phyloP scores from a whole-genome alignment of 768 basidiomycete genomes.

The Leucosporidium creatinivorum region DNA sequence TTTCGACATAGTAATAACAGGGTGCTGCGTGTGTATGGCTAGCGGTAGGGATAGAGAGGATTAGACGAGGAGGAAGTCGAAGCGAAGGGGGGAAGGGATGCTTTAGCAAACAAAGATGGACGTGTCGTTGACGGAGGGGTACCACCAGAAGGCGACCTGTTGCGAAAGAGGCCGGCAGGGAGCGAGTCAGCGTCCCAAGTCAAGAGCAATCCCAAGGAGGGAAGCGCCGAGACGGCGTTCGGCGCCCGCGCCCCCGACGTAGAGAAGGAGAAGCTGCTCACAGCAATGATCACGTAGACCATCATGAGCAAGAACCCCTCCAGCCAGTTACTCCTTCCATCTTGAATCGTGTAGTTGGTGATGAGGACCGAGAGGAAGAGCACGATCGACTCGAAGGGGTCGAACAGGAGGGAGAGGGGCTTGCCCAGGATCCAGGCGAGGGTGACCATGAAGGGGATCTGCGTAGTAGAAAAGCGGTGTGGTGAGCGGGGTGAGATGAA shows the following conservation, averaged over 20 bases:
- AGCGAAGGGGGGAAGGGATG: too few relatives aligned
- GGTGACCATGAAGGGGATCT: conserved; percentile 57
- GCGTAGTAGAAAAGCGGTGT: conserved; percentile 53
- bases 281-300: conserved; percentile 26
- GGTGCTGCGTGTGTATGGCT: too few relatives aligned
- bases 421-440: conserved; percentile 77
- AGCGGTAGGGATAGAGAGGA: too few relatives aligned
- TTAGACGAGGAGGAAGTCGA: too few relatives aligned
- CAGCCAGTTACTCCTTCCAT: conserved; percentile 22
- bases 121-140: too few relatives aligned
- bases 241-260: neutral
- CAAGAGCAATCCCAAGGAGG: too few relatives aligned
- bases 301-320: conserved; percentile 30
- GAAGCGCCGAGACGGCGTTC: too few relatives aligned
- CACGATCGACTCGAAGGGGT: conserved; percentile 32
- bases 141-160: too few relatives aligned
- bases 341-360: conserved; percentile 29
- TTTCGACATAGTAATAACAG: too few relatives aligned
- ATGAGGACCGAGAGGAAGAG: conserved; percentile 32
- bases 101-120: too few relatives aligned
- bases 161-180: too few relatives aligned
- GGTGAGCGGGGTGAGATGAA: conserved; percentile 57
- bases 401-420: conserved; percentile 29
- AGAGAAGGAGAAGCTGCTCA: conserved; percentile 14
- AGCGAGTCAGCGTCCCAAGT: too few relatives aligned